Base-by-base conservation (phyloP, 176 grass and related monocot genomes). In the Avena insularis region DNA sequence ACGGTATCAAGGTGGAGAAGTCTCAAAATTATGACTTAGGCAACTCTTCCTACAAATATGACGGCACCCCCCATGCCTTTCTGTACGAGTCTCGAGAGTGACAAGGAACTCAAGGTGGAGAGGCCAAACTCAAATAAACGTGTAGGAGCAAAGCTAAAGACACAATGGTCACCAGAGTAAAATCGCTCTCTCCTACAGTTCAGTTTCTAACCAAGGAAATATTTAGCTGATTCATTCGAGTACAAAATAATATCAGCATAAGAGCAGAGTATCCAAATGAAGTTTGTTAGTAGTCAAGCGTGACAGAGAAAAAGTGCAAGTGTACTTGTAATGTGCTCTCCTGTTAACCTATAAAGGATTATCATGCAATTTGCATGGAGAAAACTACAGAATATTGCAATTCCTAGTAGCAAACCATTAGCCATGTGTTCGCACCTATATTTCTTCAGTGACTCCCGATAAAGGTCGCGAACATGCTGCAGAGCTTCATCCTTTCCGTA, bases 401-500 rank as follows among this genome's bases (percentile, higher is more conserved):
- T 23, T 77, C 53, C 3, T 59, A 64, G 45, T 83, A 86, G 15
- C 20, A 35, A 67, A 71, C 45, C 21, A 80, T 49, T 66, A 66
- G 62, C 43, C 67, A 85, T 84, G 84, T 54, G 66, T 59, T 36
- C 67, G 9, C 84, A 93, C 92, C 82, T 92, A 83, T 95, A 92
- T 89, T 91, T 93, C 75, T 86, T 77, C 20, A 98, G 63, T 66
- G 91, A 98, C 62, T 93, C 91, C 17, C 19, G 61, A 85, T 98
- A 98, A 92, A 98, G 93, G 87, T 86, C 84, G 29, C 86, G 91
- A 27, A 95, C 82, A 86, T 92, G 82, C 57, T 91, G 93, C 29
- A 95, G 49, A 78, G 95, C 95, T 90, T 98, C 93, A 49, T 98
- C 96, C 79, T 91, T 86, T 60, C 83, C 87, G 71, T 95, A 95